A percentile compares a stretch with the other conserved stretches of the same genome.
phyloP scores from a whole-genome alignment of 805 yeast species.

The Candida dajiaensis region DNA sequence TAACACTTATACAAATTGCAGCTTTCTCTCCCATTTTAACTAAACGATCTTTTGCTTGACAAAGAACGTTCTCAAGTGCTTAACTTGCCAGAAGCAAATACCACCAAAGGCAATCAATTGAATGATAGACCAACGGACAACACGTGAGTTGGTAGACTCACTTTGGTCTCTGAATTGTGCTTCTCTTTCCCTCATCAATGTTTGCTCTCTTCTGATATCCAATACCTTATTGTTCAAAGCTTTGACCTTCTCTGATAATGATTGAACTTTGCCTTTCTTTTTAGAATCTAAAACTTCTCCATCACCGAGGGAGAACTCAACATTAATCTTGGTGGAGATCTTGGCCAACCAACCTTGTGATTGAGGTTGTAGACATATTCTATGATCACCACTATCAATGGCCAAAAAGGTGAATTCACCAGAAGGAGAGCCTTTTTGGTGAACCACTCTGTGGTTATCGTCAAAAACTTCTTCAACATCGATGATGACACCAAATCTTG shows the following conservation, averaged over 20 bases:
- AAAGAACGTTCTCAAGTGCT: conserved; percentile 74
- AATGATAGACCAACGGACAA: conserved; percentile 65
- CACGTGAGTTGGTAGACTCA: conserved; percentile 69
- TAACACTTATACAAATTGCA: too few species aligned
- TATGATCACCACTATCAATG: conserved; percentile 78
- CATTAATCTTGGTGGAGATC: conserved; percentile 47
- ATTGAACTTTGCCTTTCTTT: conserved; percentile 45
- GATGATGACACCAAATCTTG: background rate
- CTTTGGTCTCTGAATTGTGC: conserved; percentile 70
- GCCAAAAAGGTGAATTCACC: conserved; percentile 84
- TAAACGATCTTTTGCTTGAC: conserved; percentile 59
- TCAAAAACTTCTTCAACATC: conserved; percentile 59
- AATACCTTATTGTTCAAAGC: conserved; percentile 51
- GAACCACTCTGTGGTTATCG: conserved; percentile 70
- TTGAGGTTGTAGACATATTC: conserved; percentile 63
- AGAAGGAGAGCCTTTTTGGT: conserved; percentile 52
- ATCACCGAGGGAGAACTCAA: conserved; percentile 69
- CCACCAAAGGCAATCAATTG: conserved; percentile 63
- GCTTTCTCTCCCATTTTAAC: background rate
- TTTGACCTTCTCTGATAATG: conserved; percentile 50
- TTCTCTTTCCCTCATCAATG: conserved; percentile 56
- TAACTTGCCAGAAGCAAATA: conserved; percentile 72
- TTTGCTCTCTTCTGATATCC: conserved; percentile 61
- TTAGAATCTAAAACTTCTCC: conserved; percentile 58
- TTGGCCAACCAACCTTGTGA: conserved; percentile 25